phyloP scores from a whole-genome alignment of 2,329 filamentous ascomycete genomes.

The Microsporum ferrugineum region DNA sequence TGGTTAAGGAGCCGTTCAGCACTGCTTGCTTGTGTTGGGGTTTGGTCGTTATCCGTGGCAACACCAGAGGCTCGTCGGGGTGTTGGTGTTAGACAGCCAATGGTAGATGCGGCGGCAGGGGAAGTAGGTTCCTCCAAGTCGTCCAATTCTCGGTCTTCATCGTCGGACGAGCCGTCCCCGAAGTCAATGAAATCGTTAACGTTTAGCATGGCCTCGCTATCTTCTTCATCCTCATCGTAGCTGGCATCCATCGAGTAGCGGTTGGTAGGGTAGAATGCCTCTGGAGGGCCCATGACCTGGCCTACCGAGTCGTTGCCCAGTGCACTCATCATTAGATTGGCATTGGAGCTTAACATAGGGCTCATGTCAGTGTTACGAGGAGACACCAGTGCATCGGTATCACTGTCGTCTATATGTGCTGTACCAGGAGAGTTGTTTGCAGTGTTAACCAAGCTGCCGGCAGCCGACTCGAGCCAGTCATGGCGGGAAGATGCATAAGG shows the following conservation, averaged over 20 bases:
- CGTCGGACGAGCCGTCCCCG: conserved; percentile 47
- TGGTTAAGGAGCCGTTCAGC: conserved; percentile 50
- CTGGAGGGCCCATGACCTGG: conserved; percentile 59
- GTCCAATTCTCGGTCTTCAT: conserved; percentile 35
- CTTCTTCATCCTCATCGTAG: conserved; percentile 49
- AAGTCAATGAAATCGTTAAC: conserved; percentile 65
- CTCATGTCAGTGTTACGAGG: conserved; percentile 25
- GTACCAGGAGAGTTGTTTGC: conserved; percentile 34
- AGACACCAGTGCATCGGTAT: conserved; percentile 33
- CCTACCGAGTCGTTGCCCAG: conserved; percentile 46
- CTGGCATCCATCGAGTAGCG: conserved; percentile 44
- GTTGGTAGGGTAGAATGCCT: conserved; percentile 62
- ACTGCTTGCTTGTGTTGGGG: conserved; percentile 13
- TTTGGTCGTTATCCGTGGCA: neutral
- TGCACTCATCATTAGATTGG: conserved; percentile 68
- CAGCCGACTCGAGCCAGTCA: conserved; percentile 35
- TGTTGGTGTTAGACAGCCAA: conserved; percentile 25
- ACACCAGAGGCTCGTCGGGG: conserved; percentile 25
- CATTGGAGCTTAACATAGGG: conserved; percentile 55
- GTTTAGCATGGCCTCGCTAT: conserved; percentile 50
- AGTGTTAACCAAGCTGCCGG: conserved; percentile 32
- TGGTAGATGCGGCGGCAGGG: conserved; percentile 39
- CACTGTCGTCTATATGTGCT: conserved; percentile 35
- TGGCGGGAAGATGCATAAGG: conserved; percentile 37
- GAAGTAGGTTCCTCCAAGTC: conserved; percentile 38